Evolutionary conservation across 1,284 basidiomycete genomes (phyloP), one percentile per base, ranked within the genome.

Genomic region (Heterobasidion occidentale): DNA sequence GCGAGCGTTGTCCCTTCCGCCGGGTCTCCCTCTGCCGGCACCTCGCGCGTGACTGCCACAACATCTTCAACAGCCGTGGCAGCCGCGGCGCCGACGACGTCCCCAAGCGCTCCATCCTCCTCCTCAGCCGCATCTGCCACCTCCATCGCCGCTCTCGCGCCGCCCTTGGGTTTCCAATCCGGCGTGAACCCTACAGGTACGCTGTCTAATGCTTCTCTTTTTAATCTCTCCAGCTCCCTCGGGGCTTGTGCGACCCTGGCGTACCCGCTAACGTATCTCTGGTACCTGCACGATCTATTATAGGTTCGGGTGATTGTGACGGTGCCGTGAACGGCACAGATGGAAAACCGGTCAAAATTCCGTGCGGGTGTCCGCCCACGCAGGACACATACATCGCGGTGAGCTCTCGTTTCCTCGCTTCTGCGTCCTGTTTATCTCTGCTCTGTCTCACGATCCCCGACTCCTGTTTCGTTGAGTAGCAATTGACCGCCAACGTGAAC

Each of bases 281-380:
- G 27, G 27, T 27, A 27, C 5, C 50, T n/a, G 38, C 36, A 6
- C 15, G 12, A 11, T 36, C n/a, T 17, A 15, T 17, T 17, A 19
- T 46, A 59, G 67, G 68, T n/a, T 64, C 68, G 9, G 68, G 69
- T 9, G 63, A 70, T 54, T 73, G 71, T 54, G 70, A 72, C 50
- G 71, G 71, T 50, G 65, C 67, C 9, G 63, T 68, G 9, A 62
- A 65, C 36, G 63, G 63, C 15, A 62, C 65, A 1, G 48, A 68
- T 49, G 69, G 71, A 27, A 56, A 68, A 54, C 70, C 70, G 33
- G 65, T 73, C 67, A 68, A 68, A 62, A 64, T 76, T 27, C 74
- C 74, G 0, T 76, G 74, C 63, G 46, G 59, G 38, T 76, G 74
- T 65, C 74, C 74, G 35, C 74, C 74, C 0, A 36, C 61, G 42